Evolutionary conservation across 129 eudicot genomes (phyloP).

Genomic region (Lactuca saligna): DNA sequence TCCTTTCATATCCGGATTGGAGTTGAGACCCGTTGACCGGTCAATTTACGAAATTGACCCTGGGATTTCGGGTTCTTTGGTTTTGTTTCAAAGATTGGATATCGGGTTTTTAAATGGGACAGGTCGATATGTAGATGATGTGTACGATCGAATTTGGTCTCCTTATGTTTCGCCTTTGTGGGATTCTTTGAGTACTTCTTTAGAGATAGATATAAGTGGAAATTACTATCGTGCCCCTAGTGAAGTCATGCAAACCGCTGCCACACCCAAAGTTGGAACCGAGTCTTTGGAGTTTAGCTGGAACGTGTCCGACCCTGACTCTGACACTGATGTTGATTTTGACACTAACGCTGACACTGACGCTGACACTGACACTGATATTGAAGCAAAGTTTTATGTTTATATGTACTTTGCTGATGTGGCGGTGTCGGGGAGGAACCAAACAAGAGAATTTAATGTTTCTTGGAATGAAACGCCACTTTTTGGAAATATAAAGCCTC

Average conservation of each 20-base stretch:
- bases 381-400: constrained; percentile 10
- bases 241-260: constrained; percentile 36
- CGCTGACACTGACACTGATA: no score
- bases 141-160: constrained; percentile 38
- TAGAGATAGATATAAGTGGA: constrained; percentile 32
- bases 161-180: constrained; percentile 28
- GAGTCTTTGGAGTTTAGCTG: constrained; percentile 32
- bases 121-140: constrained; percentile 32
- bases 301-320: constrained; percentile 20
- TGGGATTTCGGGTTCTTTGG: constrained; percentile 10
- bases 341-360: no score
- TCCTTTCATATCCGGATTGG: constrained; percentile 36
- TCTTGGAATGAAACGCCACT: constrained; percentile 35
- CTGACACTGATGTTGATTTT: no score
- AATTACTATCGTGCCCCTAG: constrained; percentile 33
- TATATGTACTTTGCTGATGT: constrained; percentile 39
- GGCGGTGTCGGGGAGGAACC: constrained; percentile 15
- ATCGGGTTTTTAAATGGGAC: constrained; percentile 29
- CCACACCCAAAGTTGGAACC: constrained; percentile 27
- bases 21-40: constrained; percentile 30
- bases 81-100: constrained; percentile 33
- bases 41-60: constrained; percentile 24
- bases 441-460: constrained; percentile 34
- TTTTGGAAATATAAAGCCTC: constrained; percentile 35
- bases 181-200: constrained; percentile 27